These are phyloP conservation scores for Leishmania guyanensis DNA, from an alignment of 208 protist species.

Conservation along the genomic window DNA sequence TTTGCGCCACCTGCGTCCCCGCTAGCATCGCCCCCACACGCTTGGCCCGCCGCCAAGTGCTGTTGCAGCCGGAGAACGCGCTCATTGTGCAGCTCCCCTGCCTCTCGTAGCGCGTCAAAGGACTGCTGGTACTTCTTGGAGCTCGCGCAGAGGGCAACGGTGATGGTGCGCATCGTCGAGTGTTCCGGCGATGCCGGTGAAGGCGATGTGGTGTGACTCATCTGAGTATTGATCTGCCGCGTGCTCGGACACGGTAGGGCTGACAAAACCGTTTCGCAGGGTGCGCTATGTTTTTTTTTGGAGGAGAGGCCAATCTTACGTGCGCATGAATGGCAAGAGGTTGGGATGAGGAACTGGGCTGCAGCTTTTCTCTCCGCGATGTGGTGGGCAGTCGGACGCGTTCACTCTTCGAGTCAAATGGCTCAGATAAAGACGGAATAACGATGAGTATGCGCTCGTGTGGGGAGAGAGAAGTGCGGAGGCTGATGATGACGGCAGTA, in stretches of 20 bases:
- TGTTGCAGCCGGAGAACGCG: constrained; percentile 8
- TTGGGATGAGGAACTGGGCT: not conserved
- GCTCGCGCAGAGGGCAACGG: constrained; percentile 67
- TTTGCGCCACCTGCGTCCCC: not conserved
- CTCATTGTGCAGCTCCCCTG: constrained; percentile 39
- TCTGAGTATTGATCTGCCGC: not conserved
- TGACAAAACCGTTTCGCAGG: not conserved
- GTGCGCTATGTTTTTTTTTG: not conserved
- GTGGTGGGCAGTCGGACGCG: not conserved
- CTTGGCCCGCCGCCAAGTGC: not conserved
- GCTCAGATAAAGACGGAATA: not conserved
- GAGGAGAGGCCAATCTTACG: no score
- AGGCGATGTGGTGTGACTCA: constrained; percentile 3
- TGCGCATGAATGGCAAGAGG: not conserved
- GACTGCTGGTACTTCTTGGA: constrained; percentile 80
- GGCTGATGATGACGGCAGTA: not conserved
- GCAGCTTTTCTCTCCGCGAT: not conserved
- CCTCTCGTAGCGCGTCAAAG: constrained; percentile 55
- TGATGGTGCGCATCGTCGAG: constrained; percentile 21
- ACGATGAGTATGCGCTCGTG: not conserved
- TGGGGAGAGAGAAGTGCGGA: not conserved
- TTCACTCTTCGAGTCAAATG: not conserved
- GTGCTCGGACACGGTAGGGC: not conserved
- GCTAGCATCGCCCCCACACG: not conserved
- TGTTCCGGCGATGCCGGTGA: not conserved